A percentile compares a stretch with the other conserved stretches of the same genome.
phyloP scores from a whole-genome alignment of 306 rosid species.

The Malus sieversii region DNA sequence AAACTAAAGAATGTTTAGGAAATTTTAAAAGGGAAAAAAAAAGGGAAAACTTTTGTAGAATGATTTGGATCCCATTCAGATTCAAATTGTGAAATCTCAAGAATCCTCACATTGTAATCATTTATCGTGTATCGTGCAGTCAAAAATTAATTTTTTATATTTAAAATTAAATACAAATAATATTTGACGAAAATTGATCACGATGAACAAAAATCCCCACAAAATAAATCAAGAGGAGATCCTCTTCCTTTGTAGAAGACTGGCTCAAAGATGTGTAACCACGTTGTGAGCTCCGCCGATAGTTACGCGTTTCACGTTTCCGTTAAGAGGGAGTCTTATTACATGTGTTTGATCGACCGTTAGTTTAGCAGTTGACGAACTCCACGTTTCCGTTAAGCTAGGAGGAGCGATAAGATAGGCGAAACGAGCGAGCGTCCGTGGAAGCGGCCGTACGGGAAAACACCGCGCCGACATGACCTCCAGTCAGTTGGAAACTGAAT shows the following conservation, averaged over 20 bases:
- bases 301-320: not conserved
- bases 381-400: not conserved
- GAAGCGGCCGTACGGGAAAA: slow-evolving; percentile 19
- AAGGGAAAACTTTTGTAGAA: not conserved
- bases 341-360: not conserved
- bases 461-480: slow-evolving; percentile 36
- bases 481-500: slow-evolving; percentile 30
- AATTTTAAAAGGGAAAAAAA: not conserved
- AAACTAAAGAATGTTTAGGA: not conserved
- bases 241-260: not conserved
- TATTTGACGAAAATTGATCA: rapidly evolving
- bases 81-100: too few relatives aligned
- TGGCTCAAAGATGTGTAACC: not conserved
- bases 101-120: rapidly evolving
- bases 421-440: slow-evolving; percentile 6
- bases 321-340: not conserved
- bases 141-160: rapidly evolving
- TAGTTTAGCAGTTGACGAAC: not conserved
- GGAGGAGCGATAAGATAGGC: not conserved
- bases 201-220: rapidly evolving
- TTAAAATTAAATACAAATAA: too few relatives aligned
- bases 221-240: too few relatives aligned
- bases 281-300: not conserved
- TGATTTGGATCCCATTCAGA: too few relatives aligned
- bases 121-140: too few relatives aligned